Evolutionary conservation across 257 asterid genomes (phyloP).

Genomic region (Solanum ossicruentum): DNA sequence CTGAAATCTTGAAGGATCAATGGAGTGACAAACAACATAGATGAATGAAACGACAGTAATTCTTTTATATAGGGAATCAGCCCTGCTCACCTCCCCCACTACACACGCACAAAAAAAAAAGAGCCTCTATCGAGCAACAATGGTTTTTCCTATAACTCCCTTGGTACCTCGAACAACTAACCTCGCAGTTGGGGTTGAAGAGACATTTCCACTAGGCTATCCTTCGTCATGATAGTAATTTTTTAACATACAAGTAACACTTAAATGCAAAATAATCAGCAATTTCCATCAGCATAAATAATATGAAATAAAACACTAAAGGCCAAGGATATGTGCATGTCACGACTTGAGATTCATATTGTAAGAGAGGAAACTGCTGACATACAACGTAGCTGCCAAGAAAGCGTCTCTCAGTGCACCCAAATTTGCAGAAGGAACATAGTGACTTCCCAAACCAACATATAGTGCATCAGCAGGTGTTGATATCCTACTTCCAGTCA

Average conservation of each 20-base stretch:
- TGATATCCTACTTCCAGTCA: slow-evolving; percentile 83
- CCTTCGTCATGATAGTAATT: neutral
- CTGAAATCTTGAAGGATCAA: neutral
- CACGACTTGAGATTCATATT: neutral
- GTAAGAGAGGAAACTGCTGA: neutral
- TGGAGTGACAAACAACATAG: neutral
- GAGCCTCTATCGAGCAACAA: neutral
- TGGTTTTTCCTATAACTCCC: neutral
- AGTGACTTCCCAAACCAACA: slow-evolving; percentile 85
- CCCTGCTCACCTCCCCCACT: neutral
- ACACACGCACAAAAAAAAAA: neutral
- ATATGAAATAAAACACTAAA: neutral
- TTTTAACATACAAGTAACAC: neutral
- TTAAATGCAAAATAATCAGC: neutral
- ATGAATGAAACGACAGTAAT: neutral
- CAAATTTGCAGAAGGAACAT: slow-evolving; percentile 77
- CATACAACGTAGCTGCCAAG: slow-evolving; percentile 60
- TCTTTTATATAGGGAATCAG: neutral
- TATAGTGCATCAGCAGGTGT: slow-evolving; percentile 95
- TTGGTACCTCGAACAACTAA: neutral
- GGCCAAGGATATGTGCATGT: neutral
- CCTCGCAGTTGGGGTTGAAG: neutral
- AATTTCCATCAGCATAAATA: neutral
- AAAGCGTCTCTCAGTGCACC: slow-evolving; percentile 51
- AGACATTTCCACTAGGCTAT: neutral